phyloP scores from a whole-genome alignment of 139 green algal species.

The Mesotaenium endlicherianum region DNA sequence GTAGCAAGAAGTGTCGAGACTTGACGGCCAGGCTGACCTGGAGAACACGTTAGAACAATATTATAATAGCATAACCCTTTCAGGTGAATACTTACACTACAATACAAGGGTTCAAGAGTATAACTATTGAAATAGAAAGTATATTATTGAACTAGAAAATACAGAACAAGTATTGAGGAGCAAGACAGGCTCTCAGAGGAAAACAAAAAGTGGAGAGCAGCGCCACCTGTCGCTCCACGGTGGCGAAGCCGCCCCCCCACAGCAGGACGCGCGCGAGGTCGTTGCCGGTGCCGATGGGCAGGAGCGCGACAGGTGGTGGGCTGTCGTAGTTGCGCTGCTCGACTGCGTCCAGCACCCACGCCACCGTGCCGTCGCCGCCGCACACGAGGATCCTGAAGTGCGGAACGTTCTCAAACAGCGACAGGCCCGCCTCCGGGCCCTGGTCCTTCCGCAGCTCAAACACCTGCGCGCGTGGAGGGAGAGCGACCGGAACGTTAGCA shows the following conservation, averaged over 20 bases:
- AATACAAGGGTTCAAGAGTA: no score
- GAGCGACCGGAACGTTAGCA: background rate
- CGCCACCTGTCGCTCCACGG: constrained; percentile 40
- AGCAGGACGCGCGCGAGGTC: constrained; percentile 79
- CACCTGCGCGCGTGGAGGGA: constrained; percentile 49
- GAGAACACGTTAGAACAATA: no score
- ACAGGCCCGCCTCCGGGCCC: constrained; percentile 65
- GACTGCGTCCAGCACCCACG: constrained; percentile 51
- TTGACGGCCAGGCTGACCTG: no score
- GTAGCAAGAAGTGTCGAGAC: no score
- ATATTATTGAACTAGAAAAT: no score
- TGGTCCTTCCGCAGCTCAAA: constrained; percentile 49
- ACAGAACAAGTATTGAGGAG: no score
- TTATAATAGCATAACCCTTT: no score
- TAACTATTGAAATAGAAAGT: no score
- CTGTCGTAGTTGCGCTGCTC: constrained; percentile 41
- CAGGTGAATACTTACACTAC: no score
- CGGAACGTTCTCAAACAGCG: constrained; percentile 63
- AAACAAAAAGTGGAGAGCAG: no score
- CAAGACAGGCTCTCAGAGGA: no score
- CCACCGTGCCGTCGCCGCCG: constrained; percentile 79
- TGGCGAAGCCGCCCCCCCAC: constrained; percentile 69
- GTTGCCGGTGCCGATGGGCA: constrained; percentile 84
- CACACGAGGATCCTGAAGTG: constrained; percentile 67
- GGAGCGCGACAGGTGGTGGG: constrained; percentile 69